Percentiles rank a stretch among this genome's conserved stretches.
Conservation (phyloP, 371 early-diverging fungal species). For the Blakeslea trispora region DNA sequence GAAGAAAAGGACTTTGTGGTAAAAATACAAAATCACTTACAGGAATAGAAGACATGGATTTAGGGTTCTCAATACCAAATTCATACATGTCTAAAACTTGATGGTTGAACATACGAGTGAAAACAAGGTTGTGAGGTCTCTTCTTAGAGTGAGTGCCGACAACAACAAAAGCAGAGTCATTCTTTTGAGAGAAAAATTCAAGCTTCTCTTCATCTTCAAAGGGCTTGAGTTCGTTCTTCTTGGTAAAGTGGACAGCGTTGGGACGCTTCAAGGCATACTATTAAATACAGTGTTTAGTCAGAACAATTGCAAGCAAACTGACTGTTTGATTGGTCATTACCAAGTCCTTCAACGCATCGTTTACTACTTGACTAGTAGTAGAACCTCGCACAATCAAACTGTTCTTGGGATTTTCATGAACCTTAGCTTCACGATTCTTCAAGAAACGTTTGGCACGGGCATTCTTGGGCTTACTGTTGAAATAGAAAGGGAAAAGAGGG, state of each 20-base stretch:
- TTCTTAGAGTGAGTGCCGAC: conserved; percentile 95
- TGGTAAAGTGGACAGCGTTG: conserved; percentile 83
- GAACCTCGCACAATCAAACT: conserved; percentile 88
- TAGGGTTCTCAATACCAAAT: conserved; percentile 75
- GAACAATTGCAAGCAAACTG: background rate
- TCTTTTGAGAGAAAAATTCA: conserved; percentile 93
- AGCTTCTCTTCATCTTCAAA: conserved; percentile 92
- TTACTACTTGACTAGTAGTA: conserved; percentile 83
- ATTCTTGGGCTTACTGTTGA: conserved; percentile 73
- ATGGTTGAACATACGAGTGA: conserved; percentile 91
- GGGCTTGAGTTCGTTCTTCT: conserved; percentile 94
- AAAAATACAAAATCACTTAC: conserved; percentile 27
- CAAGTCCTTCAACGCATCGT: conserved; percentile 86
- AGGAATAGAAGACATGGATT: conserved; percentile 73
- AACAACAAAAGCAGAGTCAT: conserved; percentile 89
- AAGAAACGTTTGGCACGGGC: conserved; percentile 85
- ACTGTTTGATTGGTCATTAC: conserved; percentile 44
- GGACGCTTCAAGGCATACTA: conserved; percentile 92
- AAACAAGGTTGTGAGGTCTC: conserved; percentile 90
- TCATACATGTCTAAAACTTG: conserved; percentile 96
- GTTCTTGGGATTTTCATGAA: conserved; percentile 89
- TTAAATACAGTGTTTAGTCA: background rate
- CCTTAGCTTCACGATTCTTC: conserved; percentile 88
- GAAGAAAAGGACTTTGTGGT: background rate
- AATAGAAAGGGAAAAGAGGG: background rate